These are phyloP conservation scores for Phlebiopsis gigantea DNA, from an alignment of 768 basidiomycete genomes.

Conservation along the genomic window DNA sequence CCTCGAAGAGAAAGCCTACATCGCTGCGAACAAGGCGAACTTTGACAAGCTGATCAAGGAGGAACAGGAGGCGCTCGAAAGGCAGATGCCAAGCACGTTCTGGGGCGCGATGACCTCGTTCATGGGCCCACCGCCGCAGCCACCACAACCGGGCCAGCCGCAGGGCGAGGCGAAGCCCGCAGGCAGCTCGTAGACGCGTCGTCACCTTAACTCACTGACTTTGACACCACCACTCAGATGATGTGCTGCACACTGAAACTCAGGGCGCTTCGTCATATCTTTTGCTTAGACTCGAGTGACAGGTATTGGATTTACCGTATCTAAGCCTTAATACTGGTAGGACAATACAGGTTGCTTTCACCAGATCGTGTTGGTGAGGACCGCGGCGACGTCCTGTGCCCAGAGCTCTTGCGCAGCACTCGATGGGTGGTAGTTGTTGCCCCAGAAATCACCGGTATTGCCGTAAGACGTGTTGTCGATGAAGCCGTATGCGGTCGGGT, in stretches of 20 bases:
- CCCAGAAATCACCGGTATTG: constrained; percentile 46
- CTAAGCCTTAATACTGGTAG: neutral
- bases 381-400: constrained; percentile 17
- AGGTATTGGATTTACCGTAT: neutral
- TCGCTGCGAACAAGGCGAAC: constrained; percentile 43
- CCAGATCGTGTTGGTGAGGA: constrained; percentile 22
- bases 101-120: constrained; percentile 22
- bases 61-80: constrained; percentile 42
- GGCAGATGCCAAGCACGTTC: constrained; percentile 41
- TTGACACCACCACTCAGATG: neutral
- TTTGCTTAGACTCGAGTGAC: no score
- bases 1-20: constrained; percentile 48
- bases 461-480: constrained; percentile 47
- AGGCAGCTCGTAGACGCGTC: neutral
- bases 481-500: constrained; percentile 48
- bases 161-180: neutral
- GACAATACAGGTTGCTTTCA: constrained; percentile 6
- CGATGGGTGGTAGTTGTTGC: constrained; percentile 50
- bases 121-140: constrained; percentile 3
- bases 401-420: constrained; percentile 29
- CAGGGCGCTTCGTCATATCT: no score
- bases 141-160: neutral
- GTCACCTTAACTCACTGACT: neutral
- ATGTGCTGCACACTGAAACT: neutral
- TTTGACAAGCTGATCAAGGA: constrained; percentile 49